phyloP scores from a whole-genome alignment of 345 rosid genomes.

The Camelina laxa region DNA sequence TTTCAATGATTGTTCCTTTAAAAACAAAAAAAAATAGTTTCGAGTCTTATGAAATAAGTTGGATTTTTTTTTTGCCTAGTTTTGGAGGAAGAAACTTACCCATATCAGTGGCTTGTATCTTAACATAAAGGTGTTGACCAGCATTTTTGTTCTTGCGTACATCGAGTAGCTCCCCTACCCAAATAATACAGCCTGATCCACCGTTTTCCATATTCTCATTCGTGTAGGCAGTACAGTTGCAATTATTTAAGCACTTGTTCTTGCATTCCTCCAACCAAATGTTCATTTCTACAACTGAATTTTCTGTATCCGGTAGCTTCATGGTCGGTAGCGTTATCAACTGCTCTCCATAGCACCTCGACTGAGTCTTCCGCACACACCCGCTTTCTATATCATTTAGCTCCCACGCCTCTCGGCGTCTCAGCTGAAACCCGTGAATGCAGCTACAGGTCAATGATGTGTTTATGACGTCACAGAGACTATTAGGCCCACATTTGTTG shows the following conservation, averaged over 20 bases:
- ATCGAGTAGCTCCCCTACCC: neutral
- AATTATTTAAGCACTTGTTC: neutral
- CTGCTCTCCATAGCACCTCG: neutral
- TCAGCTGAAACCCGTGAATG: neutral
- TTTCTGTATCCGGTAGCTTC: neutral
- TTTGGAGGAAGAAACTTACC: too few species aligned
- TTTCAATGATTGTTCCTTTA: too few species aligned
- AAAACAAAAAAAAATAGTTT: too few species aligned
- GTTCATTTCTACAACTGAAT: neutral
- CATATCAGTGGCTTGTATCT: too few species aligned
- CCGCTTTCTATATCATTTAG: neutral
- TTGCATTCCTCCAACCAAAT: neutral
- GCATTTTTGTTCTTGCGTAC: neutral
- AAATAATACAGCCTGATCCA: neutral
- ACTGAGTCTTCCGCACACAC: neutral
- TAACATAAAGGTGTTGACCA: neutral
- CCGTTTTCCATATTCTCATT: neutral
- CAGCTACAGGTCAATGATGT: neutral
- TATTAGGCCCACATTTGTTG: neutral
- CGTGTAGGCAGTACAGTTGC: neutral
- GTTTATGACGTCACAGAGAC: neutral
- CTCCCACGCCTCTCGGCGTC: neutral
- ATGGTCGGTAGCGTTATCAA: neutral
- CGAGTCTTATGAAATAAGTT: too few species aligned
- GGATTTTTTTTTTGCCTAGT: too few species aligned